Evolutionary conservation across 352 stramenopile species (phyloP).

Genomic region (Phytophthora idaei): DNA sequence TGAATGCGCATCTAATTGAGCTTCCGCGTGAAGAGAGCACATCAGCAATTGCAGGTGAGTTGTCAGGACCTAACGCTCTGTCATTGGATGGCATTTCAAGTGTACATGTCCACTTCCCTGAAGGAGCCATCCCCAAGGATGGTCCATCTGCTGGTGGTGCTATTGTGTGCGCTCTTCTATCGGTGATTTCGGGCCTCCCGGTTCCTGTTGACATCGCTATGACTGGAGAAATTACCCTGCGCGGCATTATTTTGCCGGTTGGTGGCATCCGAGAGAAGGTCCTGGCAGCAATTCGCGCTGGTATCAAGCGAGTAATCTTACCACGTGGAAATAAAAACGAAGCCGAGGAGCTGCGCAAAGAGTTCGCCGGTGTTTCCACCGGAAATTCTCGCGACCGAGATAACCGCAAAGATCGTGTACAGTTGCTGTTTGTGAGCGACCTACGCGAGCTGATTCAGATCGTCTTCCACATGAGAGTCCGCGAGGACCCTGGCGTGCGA

Average conservation of each 20-base stretch:
- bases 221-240: constrained; percentile 90
- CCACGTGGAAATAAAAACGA: constrained; percentile 78
- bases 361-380: constrained; percentile 49
- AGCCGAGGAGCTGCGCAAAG: constrained; percentile 67
- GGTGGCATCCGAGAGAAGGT: constrained; percentile 93
- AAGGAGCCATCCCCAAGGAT: constrained; percentile 91
- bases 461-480: constrained; percentile 71
- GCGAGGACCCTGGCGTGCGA: constrained; percentile 38
- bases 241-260: constrained; percentile 89
- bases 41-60: constrained; percentile 10
- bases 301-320: constrained; percentile 83
- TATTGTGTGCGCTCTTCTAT: constrained; percentile 88
- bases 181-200: constrained; percentile 61
- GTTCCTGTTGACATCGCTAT: constrained; percentile 87
- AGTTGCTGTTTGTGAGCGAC: constrained; percentile 74
- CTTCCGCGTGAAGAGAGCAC: constrained; percentile 29
- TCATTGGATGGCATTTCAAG: constrained; percentile 67
- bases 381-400: constrained; percentile 22
- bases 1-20: constrained; percentile 63
- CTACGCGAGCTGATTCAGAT: constrained; percentile 67
- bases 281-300: constrained; percentile 82
- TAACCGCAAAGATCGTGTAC: constrained; percentile 38
- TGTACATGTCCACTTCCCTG: constrained; percentile 90
- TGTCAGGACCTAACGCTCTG: constrained; percentile 29
- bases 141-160: constrained; percentile 86